Evolutionary conservation across 495 filamentous ascomycete species (phyloP).

Genomic region (Aspergillus olivimuriae): DNA sequence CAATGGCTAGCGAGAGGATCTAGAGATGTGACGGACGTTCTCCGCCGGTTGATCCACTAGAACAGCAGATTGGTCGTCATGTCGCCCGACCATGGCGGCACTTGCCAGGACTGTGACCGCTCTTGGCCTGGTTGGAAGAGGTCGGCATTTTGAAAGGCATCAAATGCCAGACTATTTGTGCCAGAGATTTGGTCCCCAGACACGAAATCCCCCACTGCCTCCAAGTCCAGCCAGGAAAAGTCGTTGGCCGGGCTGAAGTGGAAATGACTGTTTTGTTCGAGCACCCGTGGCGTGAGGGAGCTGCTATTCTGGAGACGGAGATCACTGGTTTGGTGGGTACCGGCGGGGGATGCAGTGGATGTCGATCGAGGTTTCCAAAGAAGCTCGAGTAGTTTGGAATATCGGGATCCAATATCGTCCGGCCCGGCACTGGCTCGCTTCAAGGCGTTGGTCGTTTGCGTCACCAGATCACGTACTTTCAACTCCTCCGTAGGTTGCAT

Average conservation of each 20-base stretch:
- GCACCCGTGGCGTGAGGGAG: slow-evolving; percentile 22
- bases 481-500: slow-evolving; percentile 45
- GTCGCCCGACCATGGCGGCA: slow-evolving; percentile 35
- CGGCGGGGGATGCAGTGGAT: slow-evolving; percentile 18
- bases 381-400: slow-evolving; percentile 47
- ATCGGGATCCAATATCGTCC: slow-evolving; percentile 49
- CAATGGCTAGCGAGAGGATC: no score
- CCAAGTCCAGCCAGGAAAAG: slow-evolving; percentile 53
- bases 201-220: slow-evolving; percentile 51
- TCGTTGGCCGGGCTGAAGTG: slow-evolving; percentile 47
- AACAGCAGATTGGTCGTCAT: slow-evolving; percentile 39
- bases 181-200: slow-evolving; percentile 38
- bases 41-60: no score
- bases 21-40: no score
- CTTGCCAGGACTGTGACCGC: slow-evolving; percentile 36
- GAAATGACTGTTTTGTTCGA: slow-evolving; percentile 30
- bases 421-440: slow-evolving; percentile 46
- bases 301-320: slow-evolving; percentile 24
- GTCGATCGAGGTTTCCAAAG: slow-evolving; percentile 40
- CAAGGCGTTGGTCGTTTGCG: slow-evolving; percentile 44
- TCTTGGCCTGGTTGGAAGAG: slow-evolving; percentile 27
- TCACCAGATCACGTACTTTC: slow-evolving; percentile 46
- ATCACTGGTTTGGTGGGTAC: slow-evolving; percentile 28
- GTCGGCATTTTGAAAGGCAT: slow-evolving; percentile 32
- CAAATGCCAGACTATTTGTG: slow-evolving; percentile 29